These are phyloP conservation scores for Termitomyces sp. DNA, from an alignment of 768 basidiomycete species.

Conservation along the genomic window DNA sequence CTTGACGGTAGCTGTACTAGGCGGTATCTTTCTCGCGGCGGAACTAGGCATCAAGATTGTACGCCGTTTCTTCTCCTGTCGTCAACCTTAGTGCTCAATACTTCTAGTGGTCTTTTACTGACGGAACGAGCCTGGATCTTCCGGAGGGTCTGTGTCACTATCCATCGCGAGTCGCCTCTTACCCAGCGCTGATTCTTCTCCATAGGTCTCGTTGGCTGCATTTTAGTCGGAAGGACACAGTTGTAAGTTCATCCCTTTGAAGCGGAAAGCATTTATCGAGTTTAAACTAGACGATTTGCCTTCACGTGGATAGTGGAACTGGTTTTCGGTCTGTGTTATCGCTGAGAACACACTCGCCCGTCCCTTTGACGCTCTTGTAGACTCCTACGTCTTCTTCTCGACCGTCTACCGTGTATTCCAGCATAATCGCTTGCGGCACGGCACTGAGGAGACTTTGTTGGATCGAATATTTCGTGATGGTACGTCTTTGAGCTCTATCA, in stretches of 20 bases:
- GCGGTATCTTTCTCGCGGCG: not conserved
- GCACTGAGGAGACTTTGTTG: constrained; percentile 18
- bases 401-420: constrained; percentile 25
- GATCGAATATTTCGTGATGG: constrained; percentile 30
- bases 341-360: not conserved
- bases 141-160: constrained; percentile 21
- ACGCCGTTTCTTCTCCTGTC: not conserved
- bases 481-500: constrained; percentile 7
- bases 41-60: constrained; percentile 1
- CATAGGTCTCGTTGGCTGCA: not conserved
- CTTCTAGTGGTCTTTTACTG: constrained; percentile 24
- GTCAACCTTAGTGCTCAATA: not conserved
- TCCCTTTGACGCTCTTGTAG: constrained; percentile 11
- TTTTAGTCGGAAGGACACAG: constrained; percentile 18
- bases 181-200: not conserved
- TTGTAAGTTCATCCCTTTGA: constrained; percentile 14
- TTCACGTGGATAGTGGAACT: constrained; percentile 35
- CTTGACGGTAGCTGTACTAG: not conserved
- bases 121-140: constrained; percentile 26
- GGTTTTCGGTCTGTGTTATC: constrained; percentile 21
- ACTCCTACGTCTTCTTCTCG: constrained; percentile 27
- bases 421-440: constrained; percentile 12
- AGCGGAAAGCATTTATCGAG: too few relatives aligned
- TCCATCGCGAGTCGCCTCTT: not conserved
- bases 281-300: constrained; percentile 1